Conservation (phyloP, 169 alveolate species). For the Cryptosporidium viatorum region DNA sequence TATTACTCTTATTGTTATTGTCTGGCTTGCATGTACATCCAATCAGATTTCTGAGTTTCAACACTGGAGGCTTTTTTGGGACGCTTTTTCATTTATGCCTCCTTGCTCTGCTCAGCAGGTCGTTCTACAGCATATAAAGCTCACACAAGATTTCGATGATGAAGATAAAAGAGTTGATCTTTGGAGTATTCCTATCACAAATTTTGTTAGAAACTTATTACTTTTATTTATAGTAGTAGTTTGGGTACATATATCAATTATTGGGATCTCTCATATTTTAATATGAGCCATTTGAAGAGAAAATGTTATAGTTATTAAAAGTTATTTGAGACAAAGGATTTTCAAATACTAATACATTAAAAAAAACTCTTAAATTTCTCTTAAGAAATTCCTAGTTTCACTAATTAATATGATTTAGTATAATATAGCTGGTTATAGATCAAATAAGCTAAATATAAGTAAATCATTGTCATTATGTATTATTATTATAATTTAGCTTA, state of each 20-base stretch:
- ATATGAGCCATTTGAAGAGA: neutral
- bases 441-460: neutral
- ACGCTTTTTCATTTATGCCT: conserved; percentile 69
- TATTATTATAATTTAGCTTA: neutral
- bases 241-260: conserved; percentile 45
- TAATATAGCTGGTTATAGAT: neutral
- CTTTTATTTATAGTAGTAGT: conserved; percentile 21
- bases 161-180: conserved; percentile 59
- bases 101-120: conserved; percentile 74
- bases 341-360: neutral
- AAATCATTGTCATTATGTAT: no score
- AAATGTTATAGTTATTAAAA: neutral
- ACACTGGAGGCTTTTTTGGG: conserved; percentile 73
- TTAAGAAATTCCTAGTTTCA: neutral
- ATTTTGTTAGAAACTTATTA: conserved; percentile 10
- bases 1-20: conserved; percentile 61
- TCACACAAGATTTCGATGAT: conserved; percentile 60
- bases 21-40: conserved; percentile 53
- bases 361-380: neutral
- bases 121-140: conserved; percentile 61
- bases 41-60: conserved; percentile 42
- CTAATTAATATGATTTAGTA: neutral
- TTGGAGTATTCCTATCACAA: conserved; percentile 63
- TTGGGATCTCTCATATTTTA: conserved; percentile 39
- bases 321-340: neutral